Percentiles rank a stretch among this genome's conserved stretches.
These are phyloP conservation scores for Ganoderma leucocontextum DNA, from an alignment of 1,284 basidiomycete genomes.

Conservation along the genomic window DNA sequence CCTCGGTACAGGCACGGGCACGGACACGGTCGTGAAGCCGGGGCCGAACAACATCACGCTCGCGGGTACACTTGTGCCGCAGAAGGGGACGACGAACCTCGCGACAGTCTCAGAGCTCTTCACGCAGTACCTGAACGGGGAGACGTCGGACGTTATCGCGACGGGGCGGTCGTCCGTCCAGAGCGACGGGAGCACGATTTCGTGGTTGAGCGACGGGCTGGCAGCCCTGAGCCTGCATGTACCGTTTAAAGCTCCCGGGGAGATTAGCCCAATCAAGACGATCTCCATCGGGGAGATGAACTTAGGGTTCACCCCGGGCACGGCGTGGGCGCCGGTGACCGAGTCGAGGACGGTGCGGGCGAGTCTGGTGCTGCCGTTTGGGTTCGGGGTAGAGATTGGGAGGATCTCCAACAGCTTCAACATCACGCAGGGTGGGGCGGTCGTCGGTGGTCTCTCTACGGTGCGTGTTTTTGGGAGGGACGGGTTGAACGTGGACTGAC, in stretches of 20 bases:
- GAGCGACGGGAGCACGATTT: constrained; percentile 58
- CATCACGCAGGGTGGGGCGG: constrained; percentile 59
- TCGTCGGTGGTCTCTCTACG: constrained; percentile 64
- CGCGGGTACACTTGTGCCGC: constrained; percentile 64
- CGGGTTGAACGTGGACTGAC: constrained; percentile 10
- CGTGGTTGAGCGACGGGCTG: constrained; percentile 76
- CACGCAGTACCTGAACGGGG: constrained; percentile 78
- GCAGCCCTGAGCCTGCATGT: constrained; percentile 63
- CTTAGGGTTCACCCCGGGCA: constrained; percentile 62
- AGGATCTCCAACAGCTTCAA: constrained; percentile 75
- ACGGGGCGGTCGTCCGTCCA: constrained; percentile 66
- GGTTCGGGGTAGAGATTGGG: constrained; percentile 73
- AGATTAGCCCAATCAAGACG: constrained; percentile 73
- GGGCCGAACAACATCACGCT: constrained; percentile 72
- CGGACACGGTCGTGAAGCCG: constrained; percentile 57
- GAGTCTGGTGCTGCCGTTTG: constrained; percentile 72
- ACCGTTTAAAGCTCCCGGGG: constrained; percentile 64
- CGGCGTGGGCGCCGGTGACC: constrained; percentile 67
- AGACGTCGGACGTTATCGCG: constrained; percentile 66
- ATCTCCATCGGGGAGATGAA: constrained; percentile 73
- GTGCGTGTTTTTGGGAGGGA: constrained; percentile 25
- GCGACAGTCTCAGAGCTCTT: constrained; percentile 69
- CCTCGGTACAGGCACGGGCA: constrained; percentile 66
- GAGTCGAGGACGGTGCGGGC: constrained; percentile 70
- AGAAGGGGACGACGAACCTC: constrained; percentile 59